These are phyloP conservation scores for Scopulariopsis brevicaulis DNA, from an alignment of 2,329 filamentous ascomycete genomes.

Conservation along the genomic window DNA sequence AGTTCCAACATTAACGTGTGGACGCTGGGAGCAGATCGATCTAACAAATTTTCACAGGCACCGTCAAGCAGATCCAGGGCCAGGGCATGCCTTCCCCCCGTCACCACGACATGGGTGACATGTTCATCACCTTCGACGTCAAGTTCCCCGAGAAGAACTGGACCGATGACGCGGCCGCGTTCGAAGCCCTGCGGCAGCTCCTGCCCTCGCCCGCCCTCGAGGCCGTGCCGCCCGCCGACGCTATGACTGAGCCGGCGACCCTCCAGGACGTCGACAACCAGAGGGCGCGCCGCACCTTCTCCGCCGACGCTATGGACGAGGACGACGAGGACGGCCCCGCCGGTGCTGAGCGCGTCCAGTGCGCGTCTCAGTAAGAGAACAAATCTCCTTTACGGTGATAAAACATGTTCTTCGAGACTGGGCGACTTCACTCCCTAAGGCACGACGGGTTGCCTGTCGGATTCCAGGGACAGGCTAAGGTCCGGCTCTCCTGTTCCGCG, in stretches of 20 bases:
- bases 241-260: constrained; percentile 83
- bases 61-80: constrained; percentile 86
- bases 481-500: not conserved
- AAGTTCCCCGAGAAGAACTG: constrained; percentile 84
- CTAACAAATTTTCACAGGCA: constrained; percentile 38
- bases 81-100: constrained; percentile 96
- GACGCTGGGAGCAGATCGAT: not conserved
- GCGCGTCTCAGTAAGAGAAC: constrained; percentile 64
- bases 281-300: constrained; percentile 54
- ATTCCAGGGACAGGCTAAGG: not conserved
- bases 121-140: constrained; percentile 95
- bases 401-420: not conserved
- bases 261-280: constrained; percentile 77
- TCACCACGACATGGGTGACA: constrained; percentile 90
- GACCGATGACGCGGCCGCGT: constrained; percentile 54
- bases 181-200: constrained; percentile 70
- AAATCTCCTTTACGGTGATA: not conserved
- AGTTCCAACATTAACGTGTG: constrained; percentile 19
- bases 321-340: constrained; percentile 62
- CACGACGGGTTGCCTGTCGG: not conserved
- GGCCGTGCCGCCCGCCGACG: constrained; percentile 61
- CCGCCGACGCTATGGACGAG: constrained; percentile 52
- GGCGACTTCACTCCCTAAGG: not conserved
- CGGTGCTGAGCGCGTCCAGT: constrained; percentile 72
- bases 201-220: constrained; percentile 61